A percentile compares a stretch with the other conserved stretches of the same genome.
phyloP scores from a whole-genome alignment of 257 asterid species.

The Fraxinus pennsylvanica region DNA sequence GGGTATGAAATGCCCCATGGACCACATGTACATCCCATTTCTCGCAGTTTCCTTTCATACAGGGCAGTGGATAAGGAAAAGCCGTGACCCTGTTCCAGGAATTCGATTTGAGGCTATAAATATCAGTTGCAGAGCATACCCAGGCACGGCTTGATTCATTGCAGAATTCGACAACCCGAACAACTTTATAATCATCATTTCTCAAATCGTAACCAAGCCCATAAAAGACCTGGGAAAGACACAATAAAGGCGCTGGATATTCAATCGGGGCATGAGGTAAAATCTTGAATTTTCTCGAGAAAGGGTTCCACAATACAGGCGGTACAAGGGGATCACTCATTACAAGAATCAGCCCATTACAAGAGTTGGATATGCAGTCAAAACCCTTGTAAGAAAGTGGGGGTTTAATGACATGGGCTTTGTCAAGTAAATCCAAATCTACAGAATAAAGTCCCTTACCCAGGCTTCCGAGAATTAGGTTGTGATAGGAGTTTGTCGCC shows the following conservation, averaged over 20 bases:
- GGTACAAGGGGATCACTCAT: conserved; percentile 37
- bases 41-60: conserved; percentile 37
- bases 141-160: conserved; percentile 25
- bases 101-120: conserved; percentile 44
- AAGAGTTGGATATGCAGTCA: conserved; percentile 41
- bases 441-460: neutral
- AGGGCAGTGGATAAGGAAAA: conserved; percentile 46
- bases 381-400: conserved; percentile 36
- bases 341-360: conserved; percentile 46
- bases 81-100: conserved; percentile 42
- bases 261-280: conserved; percentile 35
- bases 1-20: conserved; percentile 46
- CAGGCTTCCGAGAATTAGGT: conserved; percentile 27
- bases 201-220: conserved; percentile 56
- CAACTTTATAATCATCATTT: conserved; percentile 56
- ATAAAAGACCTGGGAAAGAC: conserved; percentile 29
- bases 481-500: neutral
- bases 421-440: neutral
- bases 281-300: conserved; percentile 34
- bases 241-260: conserved; percentile 22
- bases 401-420: neutral
- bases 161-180: conserved; percentile 43
- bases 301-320: conserved; percentile 53
- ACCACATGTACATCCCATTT: conserved; percentile 45
- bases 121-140: conserved; percentile 37